Conservation (phyloP, 2,329 filamentous ascomycete genomes). For the Ustulina deusta region DNA sequence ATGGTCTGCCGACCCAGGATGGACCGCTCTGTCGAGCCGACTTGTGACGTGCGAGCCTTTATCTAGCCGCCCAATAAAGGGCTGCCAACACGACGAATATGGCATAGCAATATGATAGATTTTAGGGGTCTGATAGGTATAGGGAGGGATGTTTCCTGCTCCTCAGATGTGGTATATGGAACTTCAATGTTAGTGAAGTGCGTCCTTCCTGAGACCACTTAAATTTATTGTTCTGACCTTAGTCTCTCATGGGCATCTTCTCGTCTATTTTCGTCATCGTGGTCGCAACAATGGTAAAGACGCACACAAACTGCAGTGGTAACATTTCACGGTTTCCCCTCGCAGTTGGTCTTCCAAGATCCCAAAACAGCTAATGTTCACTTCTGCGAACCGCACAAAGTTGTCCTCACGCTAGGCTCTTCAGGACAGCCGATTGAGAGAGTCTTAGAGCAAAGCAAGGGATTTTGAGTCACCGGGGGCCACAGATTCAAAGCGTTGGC, state of each 20-base stretch:
- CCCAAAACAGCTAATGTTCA: too few species aligned
- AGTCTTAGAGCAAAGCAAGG: too few species aligned
- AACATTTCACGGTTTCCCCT: background rate
- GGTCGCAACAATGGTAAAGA: background rate
- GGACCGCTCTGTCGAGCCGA: constrained; percentile 53
- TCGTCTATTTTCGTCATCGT: background rate
- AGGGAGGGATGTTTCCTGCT: background rate
- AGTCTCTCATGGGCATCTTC: background rate
- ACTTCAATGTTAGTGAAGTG: background rate
- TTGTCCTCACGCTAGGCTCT: too few species aligned
- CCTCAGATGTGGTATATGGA: background rate
- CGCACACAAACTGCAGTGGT: too few species aligned
- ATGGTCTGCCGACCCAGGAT: constrained; percentile 51
- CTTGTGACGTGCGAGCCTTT: constrained; percentile 18
- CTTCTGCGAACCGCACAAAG: too few species aligned
- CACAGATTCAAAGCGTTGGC: too few species aligned
- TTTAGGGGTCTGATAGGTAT: background rate
- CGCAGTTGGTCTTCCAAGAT: background rate
- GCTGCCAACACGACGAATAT: background rate
- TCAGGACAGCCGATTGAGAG: too few species aligned
- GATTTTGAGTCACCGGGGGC: too few species aligned
- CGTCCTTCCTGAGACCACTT: background rate
- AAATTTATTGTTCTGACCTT: background rate
- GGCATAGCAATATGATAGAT: background rate
- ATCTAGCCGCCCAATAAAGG: background rate